These are phyloP conservation scores for Cucurbita moschata DNA, from an alignment of 306 rosid genomes.

Conservation along the genomic window DNA sequence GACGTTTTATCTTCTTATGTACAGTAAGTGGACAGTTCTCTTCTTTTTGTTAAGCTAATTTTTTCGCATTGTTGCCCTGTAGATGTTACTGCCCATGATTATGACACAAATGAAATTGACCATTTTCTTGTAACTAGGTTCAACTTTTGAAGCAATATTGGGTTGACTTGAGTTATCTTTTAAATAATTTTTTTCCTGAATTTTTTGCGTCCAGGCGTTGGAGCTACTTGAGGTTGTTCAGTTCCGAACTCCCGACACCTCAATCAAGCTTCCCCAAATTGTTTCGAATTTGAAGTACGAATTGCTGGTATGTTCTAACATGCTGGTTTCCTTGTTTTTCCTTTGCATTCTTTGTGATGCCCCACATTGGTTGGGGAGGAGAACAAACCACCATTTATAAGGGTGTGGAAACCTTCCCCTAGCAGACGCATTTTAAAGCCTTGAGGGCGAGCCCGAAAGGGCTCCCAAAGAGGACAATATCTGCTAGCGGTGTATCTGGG, in stretches of 20 bases:
- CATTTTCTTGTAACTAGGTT: not conserved
- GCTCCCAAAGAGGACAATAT: too few species aligned
- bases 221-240: slow-evolving; percentile 89
- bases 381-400: too few species aligned
- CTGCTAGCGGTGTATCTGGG: too few species aligned
- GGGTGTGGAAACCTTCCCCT: too few species aligned
- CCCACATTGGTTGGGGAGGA: too few species aligned
- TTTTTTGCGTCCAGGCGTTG: slow-evolving; percentile 42
- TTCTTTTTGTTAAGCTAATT: not conserved
- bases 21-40: not conserved
- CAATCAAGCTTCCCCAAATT: slow-evolving; percentile 42
- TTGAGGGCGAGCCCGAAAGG: too few species aligned
- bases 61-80: not conserved
- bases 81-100: not conserved
- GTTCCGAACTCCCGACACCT: slow-evolving; percentile 74
- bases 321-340: slow-evolving; percentile 6
- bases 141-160: not conserved
- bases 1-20: not conserved
- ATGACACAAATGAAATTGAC: not conserved
- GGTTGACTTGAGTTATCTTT: not conserved
- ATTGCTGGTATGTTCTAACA: slow-evolving; percentile 43
- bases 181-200: not conserved
- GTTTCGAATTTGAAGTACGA: slow-evolving; percentile 50
- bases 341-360: too few species aligned
- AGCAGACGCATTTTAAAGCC: too few species aligned